phyloP scores from a whole-genome alignment of 2,329 filamentous ascomycete species.

The Beauveria australis region DNA sequence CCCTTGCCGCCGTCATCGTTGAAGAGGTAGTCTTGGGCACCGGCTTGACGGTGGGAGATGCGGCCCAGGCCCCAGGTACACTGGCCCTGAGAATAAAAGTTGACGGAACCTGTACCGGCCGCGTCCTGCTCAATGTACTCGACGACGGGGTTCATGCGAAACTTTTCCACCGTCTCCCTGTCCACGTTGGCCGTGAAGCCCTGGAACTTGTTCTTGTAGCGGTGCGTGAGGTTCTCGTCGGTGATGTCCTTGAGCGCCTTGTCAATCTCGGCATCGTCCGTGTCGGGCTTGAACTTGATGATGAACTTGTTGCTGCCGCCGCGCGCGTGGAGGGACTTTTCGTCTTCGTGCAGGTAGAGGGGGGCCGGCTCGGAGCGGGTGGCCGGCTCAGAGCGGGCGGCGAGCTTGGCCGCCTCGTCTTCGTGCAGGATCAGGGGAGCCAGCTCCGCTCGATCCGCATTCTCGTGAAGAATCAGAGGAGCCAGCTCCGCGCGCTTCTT shows the following conservation, averaged over 20 bases:
- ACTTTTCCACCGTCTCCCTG: not conserved
- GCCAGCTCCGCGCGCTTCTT: not conserved
- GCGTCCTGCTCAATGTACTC: constrained; percentile 11
- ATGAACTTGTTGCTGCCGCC: constrained; percentile 6
- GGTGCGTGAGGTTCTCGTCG: not conserved
- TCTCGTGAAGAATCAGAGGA: not conserved
- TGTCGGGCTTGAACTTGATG: constrained; percentile 11
- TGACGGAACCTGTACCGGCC: not conserved
- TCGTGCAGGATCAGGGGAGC: not conserved
- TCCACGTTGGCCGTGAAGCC: constrained; percentile 7
- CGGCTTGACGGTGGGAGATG: constrained; percentile 12
- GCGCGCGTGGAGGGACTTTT: not conserved
- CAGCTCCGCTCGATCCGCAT: not conserved
- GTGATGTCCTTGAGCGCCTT: not conserved
- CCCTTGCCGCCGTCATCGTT: constrained; percentile 24
- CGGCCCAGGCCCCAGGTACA: constrained; percentile 21
- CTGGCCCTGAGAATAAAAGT: constrained; percentile 11
- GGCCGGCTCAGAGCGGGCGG: not conserved
- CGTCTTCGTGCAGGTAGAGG: not conserved
- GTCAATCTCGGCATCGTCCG: not conserved
- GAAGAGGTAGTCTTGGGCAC: constrained; percentile 20
- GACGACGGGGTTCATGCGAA: constrained; percentile 6
- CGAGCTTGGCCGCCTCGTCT: not conserved
- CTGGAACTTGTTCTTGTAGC: constrained; percentile 1
- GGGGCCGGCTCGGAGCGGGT: not conserved